Evolutionary conservation across 257 asterid genomes (phyloP), one percentile per base, ranked within the genome.

Genomic region (Anisodus acutangulus): DNA sequence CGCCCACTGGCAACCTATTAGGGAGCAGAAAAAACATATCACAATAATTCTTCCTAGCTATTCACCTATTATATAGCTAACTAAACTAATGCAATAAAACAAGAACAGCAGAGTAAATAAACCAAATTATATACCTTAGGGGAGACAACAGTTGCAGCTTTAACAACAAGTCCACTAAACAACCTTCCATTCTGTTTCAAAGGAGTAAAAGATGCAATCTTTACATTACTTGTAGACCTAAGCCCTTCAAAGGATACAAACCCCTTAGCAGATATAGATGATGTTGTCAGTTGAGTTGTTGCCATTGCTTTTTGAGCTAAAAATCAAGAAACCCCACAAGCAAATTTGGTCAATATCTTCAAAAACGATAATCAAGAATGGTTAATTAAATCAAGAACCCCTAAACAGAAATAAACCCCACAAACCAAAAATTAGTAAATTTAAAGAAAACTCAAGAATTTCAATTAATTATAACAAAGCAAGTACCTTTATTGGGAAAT

Each of bases 221-320:
- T 94, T 16, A 87, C 92, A 2, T 90, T 79, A 80, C 67, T 59
- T 15, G 85, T 88, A 49, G 97, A 87, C 87, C 94, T 89, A 0
- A 95, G 91, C 3, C 99, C 99, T 47, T 94, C 99, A 78, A 94
- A 91, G 35, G 98, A 94, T 13, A 83, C 86, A 83, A 95, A 92
- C 2, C 95, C 92, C 53, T 90, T 93, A 9, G 93, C 85, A 60
- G 95, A 90, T 79, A 94, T 86, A 71, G 98, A 83, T 62, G 98
- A 93, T 57, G 96, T 94, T 10, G 95, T 91, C 76, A 95, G 86
- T 85, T 93, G 98, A 41, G 89, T 86, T 60, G 98, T 85, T 58
- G 98, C 98, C 99, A 95, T 95, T 89, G 85, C 90, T 84, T 81
- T 86, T 81, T 86, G 51, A 71, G 63, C 22, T 49, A 11, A 64